Conservation (phyloP, 345 rosid genomes). For the Durio zibethinus region DNA sequence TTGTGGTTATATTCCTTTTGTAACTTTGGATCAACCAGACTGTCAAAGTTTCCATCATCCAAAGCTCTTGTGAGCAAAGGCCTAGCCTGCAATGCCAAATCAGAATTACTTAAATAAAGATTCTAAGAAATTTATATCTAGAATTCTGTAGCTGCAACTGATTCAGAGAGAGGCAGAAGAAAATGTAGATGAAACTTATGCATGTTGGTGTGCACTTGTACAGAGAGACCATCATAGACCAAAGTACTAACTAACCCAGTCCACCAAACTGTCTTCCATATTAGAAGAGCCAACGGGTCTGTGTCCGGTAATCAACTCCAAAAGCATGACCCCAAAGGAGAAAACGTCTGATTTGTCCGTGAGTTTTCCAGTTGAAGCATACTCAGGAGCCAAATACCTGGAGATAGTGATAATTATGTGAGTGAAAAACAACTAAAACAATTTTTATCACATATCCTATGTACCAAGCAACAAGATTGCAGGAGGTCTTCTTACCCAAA, state of each 20-base stretch:
- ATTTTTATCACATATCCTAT: not conserved
- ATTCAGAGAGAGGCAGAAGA: not conserved
- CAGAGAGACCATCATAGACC: not conserved
- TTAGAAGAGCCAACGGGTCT: constrained; percentile 63
- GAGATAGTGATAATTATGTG: constrained; percentile 2
- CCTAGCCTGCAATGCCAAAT: constrained; percentile 52
- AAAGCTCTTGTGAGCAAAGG: constrained; percentile 64
- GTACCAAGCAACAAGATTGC: not conserved
- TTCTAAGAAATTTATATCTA: not conserved
- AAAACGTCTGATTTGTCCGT: constrained; percentile 92
- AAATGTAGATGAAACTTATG: not conserved
- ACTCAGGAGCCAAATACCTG: constrained; percentile 95
- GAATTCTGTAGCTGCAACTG: not conserved
- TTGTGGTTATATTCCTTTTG: constrained; percentile 50
- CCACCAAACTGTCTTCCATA: constrained; percentile 91
- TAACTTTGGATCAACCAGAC: constrained; percentile 60
- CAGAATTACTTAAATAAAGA: not conserved
- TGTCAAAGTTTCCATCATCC: constrained; percentile 57
- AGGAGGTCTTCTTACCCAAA: constrained; percentile 55
- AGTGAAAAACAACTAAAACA: not conserved
- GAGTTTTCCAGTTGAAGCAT: constrained; percentile 89
- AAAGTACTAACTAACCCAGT: constrained; percentile 59
- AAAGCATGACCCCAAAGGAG: constrained; percentile 90
- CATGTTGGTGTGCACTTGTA: not conserved
- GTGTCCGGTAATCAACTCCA: constrained; percentile 84